Evolutionary conservation across 129 eudicot genomes (phyloP).

Genomic region (carrot (Daucus carota)): DNA sequence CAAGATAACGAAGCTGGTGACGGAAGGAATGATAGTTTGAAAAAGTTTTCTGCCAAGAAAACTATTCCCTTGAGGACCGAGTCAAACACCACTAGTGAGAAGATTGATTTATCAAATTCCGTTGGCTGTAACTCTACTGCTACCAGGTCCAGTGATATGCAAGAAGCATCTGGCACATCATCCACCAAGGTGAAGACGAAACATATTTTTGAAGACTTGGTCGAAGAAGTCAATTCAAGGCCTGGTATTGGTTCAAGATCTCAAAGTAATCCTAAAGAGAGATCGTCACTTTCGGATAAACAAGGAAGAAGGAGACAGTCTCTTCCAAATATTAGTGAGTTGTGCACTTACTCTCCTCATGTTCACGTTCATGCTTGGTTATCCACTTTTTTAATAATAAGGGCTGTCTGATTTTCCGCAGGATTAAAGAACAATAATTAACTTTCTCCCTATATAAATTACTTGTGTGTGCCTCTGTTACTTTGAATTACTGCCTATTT

Average conservation of each 20-base stretch:
- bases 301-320: slow-evolving; percentile 61
- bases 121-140: slow-evolving; percentile 54
- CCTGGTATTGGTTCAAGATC: slow-evolving; percentile 45
- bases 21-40: slow-evolving; percentile 26
- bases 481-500: not conserved
- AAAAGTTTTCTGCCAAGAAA: slow-evolving; percentile 45
- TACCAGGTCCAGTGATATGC: slow-evolving; percentile 33
- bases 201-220: slow-evolving; percentile 31
- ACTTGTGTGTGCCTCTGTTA: not conserved
- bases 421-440: not conserved
- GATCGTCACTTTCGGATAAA: slow-evolving; percentile 35
- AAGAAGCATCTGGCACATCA: slow-evolving; percentile 30
- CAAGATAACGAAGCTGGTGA: slow-evolving; percentile 37
- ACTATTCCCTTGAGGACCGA: slow-evolving; percentile 26
- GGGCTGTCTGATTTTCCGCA: not conserved
- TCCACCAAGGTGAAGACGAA: slow-evolving; percentile 39
- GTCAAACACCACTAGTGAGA: slow-evolving; percentile 37
- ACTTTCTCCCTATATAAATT: not conserved
- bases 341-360: slow-evolving; percentile 14
- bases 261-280: slow-evolving; percentile 74
- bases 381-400: not conserved
- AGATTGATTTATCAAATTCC: slow-evolving; percentile 39
- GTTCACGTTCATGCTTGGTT: not conserved
- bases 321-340: slow-evolving; percentile 63
- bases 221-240: slow-evolving; percentile 41